Evolutionary conservation across 495 filamentous ascomycete genomes (phyloP).

Genomic region (Copromyces sp.): DNA sequence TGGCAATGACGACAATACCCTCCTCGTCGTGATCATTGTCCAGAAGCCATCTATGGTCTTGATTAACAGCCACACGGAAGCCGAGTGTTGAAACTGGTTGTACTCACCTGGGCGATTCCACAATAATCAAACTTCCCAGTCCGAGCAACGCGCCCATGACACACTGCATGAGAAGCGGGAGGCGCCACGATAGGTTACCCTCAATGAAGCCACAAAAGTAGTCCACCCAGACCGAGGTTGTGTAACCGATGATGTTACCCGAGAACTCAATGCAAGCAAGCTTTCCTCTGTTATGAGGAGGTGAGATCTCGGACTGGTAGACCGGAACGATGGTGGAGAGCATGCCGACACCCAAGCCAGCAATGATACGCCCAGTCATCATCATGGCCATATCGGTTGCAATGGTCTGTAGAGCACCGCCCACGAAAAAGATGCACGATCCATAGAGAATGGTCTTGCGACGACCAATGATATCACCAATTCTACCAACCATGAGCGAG

Average conservation of each 20-base stretch:
- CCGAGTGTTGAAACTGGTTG: not conserved
- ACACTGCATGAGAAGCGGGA: conserved; percentile 88
- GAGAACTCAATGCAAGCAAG: conserved; percentile 97
- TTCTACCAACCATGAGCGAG: conserved; percentile 74
- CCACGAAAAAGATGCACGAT: conserved; percentile 82
- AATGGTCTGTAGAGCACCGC: conserved; percentile 77
- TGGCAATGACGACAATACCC: conserved; percentile 94
- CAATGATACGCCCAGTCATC: conserved; percentile 81
- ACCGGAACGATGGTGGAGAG: conserved; percentile 95
- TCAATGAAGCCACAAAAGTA: conserved; percentile 91
- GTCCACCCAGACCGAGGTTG: conserved; percentile 95
- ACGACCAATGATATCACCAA: conserved; percentile 88
- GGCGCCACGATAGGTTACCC: conserved; percentile 76
- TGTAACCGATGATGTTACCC: conserved; percentile 91
- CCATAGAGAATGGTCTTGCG: conserved; percentile 89
- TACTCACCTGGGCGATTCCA: conserved; percentile 83
- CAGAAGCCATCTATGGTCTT: conserved; percentile 65
- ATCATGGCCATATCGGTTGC: conserved; percentile 80
- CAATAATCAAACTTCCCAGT: conserved; percentile 80
- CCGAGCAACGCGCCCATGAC: conserved; percentile 82
- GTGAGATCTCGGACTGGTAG: conserved; percentile 96
- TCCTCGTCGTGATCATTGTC: conserved; percentile 98
- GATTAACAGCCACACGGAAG: conserved; percentile 11
- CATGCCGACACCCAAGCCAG: conserved; percentile 87
- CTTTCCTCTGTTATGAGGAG: conserved; percentile 89